Base-by-base conservation (phyloP, 352 stramenopile species). In the Albugo laibachii region DNA sequence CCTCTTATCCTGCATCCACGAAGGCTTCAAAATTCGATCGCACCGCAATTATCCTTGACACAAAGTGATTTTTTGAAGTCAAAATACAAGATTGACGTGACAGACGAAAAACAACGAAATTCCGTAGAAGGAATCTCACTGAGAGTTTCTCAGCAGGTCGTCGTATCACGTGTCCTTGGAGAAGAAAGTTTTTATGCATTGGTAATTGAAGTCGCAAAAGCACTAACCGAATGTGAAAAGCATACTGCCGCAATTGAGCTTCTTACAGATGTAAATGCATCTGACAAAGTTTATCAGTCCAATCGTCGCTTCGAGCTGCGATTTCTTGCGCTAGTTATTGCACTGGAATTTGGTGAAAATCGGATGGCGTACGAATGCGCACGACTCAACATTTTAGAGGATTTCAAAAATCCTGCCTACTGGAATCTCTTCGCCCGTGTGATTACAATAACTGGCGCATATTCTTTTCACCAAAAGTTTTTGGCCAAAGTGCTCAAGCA, bases 391-490 rank as follows among this genome's bases (percentile, higher is more conserved):
- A 81, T 91, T 52, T 74, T 91, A 55, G 77, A 91, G 55, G 77
- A 87, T 35, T 75, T 74, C 0, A 58, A 70, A 16, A 80, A 91
- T 46, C 54, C 85, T 4, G 77, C 72, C 36, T 91, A 86, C 50
- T 91, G 77, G 77, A 87, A 81, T 53, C 47, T 91, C 36, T 91
- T 91, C 56, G 69, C 71, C 11, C 69, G 74, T 11, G 77, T 91
- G 24, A 87, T 91, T 34, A 65, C 73, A 36, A 78, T 83, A 49
- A 87, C 74, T 4, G 77, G 77, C 15, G 74, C 87, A 2, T 91
- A 82, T 56, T 91, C 77, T 12, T 91, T 70, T 69, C 77, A 91
- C 24, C 77, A 91, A 35, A 91, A 91, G 46, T 91, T 91, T 19
- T 45, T 91, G 5, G 74, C 77, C 5, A 91, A 88, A 56, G 48